Evolutionary conservation across 768 basidiomycete genomes (phyloP).

Genomic region (Collybia sp.): DNA sequence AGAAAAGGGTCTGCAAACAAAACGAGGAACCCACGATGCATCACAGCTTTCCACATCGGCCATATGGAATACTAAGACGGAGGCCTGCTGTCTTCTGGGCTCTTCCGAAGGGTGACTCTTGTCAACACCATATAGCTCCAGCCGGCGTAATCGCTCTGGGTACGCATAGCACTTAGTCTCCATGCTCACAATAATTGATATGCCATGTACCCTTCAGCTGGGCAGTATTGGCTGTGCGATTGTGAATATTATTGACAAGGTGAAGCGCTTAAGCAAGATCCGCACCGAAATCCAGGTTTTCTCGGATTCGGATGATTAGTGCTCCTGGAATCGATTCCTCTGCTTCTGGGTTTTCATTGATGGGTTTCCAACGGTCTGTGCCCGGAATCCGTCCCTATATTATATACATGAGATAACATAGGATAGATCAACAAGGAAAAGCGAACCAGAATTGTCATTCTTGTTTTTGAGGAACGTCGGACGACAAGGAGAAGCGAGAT

Average conservation of each 20-base stretch:
- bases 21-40: slow-evolving; percentile 67
- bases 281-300: slow-evolving; percentile 87
- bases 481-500: slow-evolving; percentile 88
- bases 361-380: slow-evolving; percentile 85
- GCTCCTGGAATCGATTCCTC: slow-evolving; percentile 78
- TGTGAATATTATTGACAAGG: not conserved
- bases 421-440: not conserved
- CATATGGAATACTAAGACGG: slow-evolving; percentile 86
- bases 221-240: slow-evolving; percentile 76
- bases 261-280: slow-evolving; percentile 1
- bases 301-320: slow-evolving; percentile 84
- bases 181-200: not conserved
- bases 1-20: not conserved
- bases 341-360: slow-evolving; percentile 83
- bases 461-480: slow-evolving; percentile 79
- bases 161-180: slow-evolving; percentile 1
- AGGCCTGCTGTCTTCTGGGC: slow-evolving; percentile 70
- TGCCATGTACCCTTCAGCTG: slow-evolving; percentile 72
- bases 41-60: slow-evolving; percentile 89
- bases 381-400: slow-evolving; percentile 80
- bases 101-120: slow-evolving; percentile 87
- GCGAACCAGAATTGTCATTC: slow-evolving; percentile 86
- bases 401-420: not conserved
- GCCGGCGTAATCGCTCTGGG: slow-evolving; percentile 70
- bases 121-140: slow-evolving; percentile 84